Evolutionary conservation across 2,329 filamentous ascomycete genomes (phyloP).

Genomic region (Fonsecaea erecta): DNA sequence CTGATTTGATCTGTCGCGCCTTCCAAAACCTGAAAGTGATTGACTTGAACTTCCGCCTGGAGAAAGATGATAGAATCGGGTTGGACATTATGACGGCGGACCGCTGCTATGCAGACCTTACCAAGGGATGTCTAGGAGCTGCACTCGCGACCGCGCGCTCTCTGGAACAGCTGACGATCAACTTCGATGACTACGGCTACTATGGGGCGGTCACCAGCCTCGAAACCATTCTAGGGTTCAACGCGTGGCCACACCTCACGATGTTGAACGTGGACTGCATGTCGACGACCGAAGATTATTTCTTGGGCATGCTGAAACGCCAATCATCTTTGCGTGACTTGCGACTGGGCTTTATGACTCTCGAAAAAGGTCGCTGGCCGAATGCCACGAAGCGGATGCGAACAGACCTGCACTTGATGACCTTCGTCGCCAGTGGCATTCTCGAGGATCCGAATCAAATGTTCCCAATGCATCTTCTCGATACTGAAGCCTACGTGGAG

Average conservation of each 20-base stretch:
- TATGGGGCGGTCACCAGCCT: conserved; percentile 23
- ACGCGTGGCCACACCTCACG: conserved; percentile 30
- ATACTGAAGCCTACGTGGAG: conserved; percentile 25
- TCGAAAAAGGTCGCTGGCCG: conserved; percentile 30
- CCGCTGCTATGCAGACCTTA: conserved; percentile 28
- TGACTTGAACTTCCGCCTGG: conserved; percentile 32
- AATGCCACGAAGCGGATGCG: conserved; percentile 28
- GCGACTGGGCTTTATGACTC: conserved; percentile 30
- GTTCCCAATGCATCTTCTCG: conserved; percentile 33
- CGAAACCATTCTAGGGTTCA: conserved; percentile 25
- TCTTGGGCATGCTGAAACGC: conserved; percentile 30
- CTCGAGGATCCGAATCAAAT: conserved; percentile 32
- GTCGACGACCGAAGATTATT: conserved; percentile 26
- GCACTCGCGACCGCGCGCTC: conserved; percentile 25
- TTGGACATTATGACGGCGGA: conserved; percentile 24
- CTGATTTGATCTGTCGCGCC: conserved; percentile 20
- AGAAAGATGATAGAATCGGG: conserved; percentile 25
- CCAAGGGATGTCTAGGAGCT: conserved; percentile 27
- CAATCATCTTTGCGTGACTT: conserved; percentile 30
- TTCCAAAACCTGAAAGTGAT: conserved; percentile 32
- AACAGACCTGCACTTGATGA: conserved; percentile 24
- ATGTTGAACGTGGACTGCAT: conserved; percentile 35
- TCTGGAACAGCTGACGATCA: conserved; percentile 32
- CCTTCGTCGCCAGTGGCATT: conserved; percentile 30
- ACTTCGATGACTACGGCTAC: conserved; percentile 36